Conservation (phyloP, 1,284 basidiomycete genomes). For the Irpex sp. region DNA sequence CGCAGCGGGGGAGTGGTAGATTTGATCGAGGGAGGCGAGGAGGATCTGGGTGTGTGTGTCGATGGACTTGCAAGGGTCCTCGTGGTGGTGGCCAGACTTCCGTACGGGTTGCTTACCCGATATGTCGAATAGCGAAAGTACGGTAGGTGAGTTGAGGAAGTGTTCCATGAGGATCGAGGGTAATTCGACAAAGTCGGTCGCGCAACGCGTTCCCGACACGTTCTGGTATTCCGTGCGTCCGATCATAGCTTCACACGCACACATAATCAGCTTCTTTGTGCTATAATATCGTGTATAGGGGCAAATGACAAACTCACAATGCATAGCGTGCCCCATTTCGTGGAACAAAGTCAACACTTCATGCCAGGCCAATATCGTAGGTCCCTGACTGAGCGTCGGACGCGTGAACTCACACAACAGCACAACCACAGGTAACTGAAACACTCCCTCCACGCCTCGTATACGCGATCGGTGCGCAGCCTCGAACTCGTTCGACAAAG, state of each 20-base stretch:
- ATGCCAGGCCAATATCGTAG: constrained; percentile 84
- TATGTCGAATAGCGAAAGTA: constrained; percentile 73
- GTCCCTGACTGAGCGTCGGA: constrained; percentile 55
- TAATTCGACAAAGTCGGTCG: constrained; percentile 97
- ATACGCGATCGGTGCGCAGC: constrained; percentile 49
- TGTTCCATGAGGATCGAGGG: constrained; percentile 99
- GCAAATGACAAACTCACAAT: constrained; percentile 64
- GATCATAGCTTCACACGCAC: constrained; percentile 59
- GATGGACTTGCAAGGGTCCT: constrained; percentile 66
- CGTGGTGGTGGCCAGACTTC: constrained; percentile 53
- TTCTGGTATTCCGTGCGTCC: constrained; percentile 97
- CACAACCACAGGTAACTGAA: constrained; percentile 90
- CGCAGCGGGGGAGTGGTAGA: constrained; percentile 77
- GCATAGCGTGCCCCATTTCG: constrained; percentile 99
- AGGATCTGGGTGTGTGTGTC: constrained; percentile 93
- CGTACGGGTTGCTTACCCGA: constrained; percentile 37
- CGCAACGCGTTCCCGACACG: constrained; percentile 96
- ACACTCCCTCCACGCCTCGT: constrained; percentile 60
- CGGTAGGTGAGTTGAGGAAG: constrained; percentile 80
- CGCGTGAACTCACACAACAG: constrained; percentile 85
- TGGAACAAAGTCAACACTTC: constrained; percentile 96
- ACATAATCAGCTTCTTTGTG: neutral
- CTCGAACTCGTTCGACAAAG: constrained; percentile 56
- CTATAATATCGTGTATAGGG: neutral
- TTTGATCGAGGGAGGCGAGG: constrained; percentile 85